Conservation (phyloP, 345 rosid genomes). For the Lepidium africanum region DNA sequence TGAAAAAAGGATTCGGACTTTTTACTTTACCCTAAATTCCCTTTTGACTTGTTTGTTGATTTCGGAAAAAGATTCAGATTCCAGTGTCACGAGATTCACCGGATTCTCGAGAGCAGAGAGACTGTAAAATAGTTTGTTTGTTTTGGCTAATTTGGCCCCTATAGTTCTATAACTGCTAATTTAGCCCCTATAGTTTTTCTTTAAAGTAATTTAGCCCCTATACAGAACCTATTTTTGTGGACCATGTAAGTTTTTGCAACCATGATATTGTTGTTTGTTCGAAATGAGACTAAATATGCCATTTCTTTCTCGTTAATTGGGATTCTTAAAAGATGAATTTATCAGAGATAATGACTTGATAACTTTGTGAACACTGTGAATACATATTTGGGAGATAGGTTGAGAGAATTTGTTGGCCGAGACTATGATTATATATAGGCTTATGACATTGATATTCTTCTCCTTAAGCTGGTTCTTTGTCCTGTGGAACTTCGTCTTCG, state of each 20-base stretch:
- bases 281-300: too few species aligned
- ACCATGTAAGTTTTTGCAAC: too few species aligned
- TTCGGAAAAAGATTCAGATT: not conserved
- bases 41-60: not conserved
- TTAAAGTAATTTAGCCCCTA: too few species aligned
- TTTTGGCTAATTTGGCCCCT: too few species aligned
- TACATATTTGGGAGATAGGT: not conserved
- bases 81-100: not conserved
- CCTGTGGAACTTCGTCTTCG: slow-evolving; percentile 22
- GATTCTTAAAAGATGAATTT: too few species aligned
- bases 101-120: not conserved
- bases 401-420: not conserved
- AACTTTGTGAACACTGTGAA: not conserved
- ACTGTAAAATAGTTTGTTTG: too few species aligned
- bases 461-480: slow-evolving; percentile 22
- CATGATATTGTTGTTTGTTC: too few species aligned
- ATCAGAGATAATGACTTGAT: too few species aligned
- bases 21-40: slow-evolving; percentile 21
- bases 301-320: too few species aligned
- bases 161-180: too few species aligned
- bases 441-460: slow-evolving; percentile 45
- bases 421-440: not conserved
- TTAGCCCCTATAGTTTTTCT: too few species aligned
- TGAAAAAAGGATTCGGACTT: slow-evolving; percentile 6
- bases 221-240: too few species aligned